Evolutionary conservation across 1,284 basidiomycete species (phyloP), one percentile per base, ranked within the genome.

Genomic region (Trichosporon coremiiforme): DNA sequence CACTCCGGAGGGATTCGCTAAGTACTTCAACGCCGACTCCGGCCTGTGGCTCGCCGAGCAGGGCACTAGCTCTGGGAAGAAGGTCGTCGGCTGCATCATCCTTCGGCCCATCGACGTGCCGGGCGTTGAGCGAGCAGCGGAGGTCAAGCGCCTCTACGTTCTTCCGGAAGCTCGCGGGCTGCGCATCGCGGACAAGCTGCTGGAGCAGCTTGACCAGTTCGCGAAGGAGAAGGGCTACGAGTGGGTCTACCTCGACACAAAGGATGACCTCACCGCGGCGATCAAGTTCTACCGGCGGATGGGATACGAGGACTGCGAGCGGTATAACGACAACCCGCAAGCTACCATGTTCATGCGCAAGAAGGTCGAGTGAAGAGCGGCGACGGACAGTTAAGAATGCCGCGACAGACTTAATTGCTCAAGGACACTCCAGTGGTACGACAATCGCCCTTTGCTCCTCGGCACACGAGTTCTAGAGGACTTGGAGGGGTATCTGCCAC

Each of bases 361-460:
- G 45, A 29, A n/a, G 17, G 25, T 67, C 10, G 60, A 66, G 22
- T 55, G 98, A 76, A 97, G 45, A 50, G 65, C 33, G 33, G 3
- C 88, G 78, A 92, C 99, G 2, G 31, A 95, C 94, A n/a, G 41
- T 87, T 87, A 81, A 99, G 97, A 68, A 99, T 87, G 77, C 96
- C 97, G 76, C 89, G 91, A 73, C 50, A 35, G 8, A 17, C n/a
- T n/a, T n/a, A n/a, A n/a, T n/a, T n/a, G n/a, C n/a, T n/a, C n/a
- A n/a, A n/a, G n/a, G n/a, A n/a, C n/a, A n/a, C n/a, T n/a, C n/a
- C n/a, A n/a, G n/a, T n/a, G n/a, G n/a, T n/a, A n/a, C n/a, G n/a
- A n/a, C n/a, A n/a, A n/a, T n/a, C 33, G 33, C 4, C 4, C 33
- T 3, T 33, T 33, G 33, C 33, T 3, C 33, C 33, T 33, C 33